These are phyloP conservation scores for Phylloporus sp. DNA, from an alignment of 768 basidiomycete species.

Conservation along the genomic window DNA sequence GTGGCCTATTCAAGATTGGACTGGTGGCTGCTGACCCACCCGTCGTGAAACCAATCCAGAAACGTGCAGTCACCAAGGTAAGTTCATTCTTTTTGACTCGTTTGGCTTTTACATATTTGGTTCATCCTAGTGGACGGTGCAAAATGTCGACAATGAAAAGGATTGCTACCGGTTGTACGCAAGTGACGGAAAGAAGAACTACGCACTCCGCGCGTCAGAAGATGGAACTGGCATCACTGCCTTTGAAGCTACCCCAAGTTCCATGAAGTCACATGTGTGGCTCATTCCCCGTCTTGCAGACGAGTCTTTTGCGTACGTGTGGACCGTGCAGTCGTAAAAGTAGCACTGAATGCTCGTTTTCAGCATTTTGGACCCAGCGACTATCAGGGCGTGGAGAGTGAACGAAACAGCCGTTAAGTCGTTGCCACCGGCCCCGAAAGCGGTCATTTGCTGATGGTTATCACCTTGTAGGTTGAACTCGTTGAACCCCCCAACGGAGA, in stretches of 20 bases:
- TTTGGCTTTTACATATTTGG: background rate
- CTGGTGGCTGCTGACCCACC: background rate
- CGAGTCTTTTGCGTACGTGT: background rate
- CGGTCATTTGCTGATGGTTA: background rate
- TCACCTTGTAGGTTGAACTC: background rate
- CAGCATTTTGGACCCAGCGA: background rate
- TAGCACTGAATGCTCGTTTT: background rate
- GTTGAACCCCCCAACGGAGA: background rate
- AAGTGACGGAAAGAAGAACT: background rate
- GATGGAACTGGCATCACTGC: conserved; percentile 1
- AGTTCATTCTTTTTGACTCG: background rate
- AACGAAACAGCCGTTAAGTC: background rate
- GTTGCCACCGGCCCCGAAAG: background rate
- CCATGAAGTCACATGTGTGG: conserved; percentile 4
- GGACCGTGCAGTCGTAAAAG: background rate
- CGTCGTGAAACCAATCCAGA: background rate
- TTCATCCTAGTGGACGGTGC: conserved; percentile 6
- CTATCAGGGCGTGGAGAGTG: background rate
- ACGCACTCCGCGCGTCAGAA: background rate
- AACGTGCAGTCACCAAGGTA: background rate
- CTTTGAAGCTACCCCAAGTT: background rate
- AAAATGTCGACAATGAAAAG: background rate
- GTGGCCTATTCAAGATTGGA: background rate
- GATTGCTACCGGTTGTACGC: conserved; percentile 2
- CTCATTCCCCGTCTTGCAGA: background rate